These are phyloP conservation scores for Bretziella fagacearum DNA, from an alignment of 2,329 filamentous ascomycete genomes.

Conservation along the genomic window DNA sequence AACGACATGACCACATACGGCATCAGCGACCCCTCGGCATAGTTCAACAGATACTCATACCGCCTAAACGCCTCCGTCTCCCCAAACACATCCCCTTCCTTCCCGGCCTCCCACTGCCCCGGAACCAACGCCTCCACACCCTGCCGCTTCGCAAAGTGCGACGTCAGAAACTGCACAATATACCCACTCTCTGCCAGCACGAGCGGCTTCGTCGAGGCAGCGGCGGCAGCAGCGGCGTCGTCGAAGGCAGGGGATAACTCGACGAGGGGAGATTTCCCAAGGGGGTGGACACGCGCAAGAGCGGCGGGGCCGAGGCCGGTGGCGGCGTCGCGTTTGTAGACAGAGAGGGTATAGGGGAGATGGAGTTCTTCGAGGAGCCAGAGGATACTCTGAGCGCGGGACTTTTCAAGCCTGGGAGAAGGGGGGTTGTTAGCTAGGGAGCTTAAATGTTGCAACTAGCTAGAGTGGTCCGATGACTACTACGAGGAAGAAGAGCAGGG, in stretches of 20 bases:
- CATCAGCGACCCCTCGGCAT: conserved; percentile 73
- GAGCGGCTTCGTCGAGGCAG: conserved; percentile 24
- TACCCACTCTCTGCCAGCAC: conserved; percentile 68
- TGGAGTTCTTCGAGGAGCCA: conserved; percentile 77
- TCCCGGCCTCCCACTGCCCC: conserved; percentile 37
- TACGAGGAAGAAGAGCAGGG: not conserved
- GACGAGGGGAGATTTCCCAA: conserved; percentile 76
- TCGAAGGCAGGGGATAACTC: conserved; percentile 31
- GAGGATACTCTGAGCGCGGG: conserved; percentile 64
- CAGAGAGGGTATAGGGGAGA: conserved; percentile 61
- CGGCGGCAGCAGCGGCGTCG: conserved; percentile 5
- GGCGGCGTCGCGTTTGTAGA: conserved; percentile 50
- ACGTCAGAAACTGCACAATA: conserved; percentile 67
- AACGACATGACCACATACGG: conserved; percentile 47
- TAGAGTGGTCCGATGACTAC: not conserved
- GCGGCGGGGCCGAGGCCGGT: conserved; percentile 57
- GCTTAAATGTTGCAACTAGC: not conserved
- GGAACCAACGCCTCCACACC: conserved; percentile 29
- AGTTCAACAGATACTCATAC: conserved; percentile 60
- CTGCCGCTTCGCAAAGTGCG: conserved; percentile 32
- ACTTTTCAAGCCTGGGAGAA: conserved; percentile 55
- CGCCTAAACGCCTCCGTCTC: conserved; percentile 45
- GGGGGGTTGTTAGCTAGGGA: not conserved
- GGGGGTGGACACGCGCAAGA: conserved; percentile 60
- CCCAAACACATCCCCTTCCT: conserved; percentile 38